Conservation (phyloP, 2,329 filamentous ascomycete species). For the Aspergillus sp. region DNA sequence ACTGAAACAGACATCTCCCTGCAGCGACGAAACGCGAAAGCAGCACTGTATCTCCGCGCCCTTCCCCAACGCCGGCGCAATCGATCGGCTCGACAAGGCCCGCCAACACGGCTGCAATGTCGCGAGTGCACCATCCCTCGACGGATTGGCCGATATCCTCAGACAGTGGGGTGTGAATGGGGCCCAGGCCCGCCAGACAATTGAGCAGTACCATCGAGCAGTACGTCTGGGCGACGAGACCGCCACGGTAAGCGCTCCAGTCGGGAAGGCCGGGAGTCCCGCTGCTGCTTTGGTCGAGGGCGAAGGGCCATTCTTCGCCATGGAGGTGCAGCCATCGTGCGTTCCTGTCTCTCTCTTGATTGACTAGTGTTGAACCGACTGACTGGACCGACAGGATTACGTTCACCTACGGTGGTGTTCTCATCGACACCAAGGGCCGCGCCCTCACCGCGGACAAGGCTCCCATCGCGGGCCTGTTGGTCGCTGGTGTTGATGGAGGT, state of each 20-base stretch:
- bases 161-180: conserved; percentile 14
- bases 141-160: conserved; percentile 10
- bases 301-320: conserved; percentile 17
- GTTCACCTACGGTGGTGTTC: conserved; percentile 20
- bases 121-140: conserved; percentile 10
- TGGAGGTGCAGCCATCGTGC: conserved; percentile 21
- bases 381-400: conserved; percentile 12
- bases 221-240: conserved; percentile 6
- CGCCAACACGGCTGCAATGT: conserved; percentile 18
- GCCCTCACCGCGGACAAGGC: conserved; percentile 14
- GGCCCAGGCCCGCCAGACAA: conserved; percentile 9
- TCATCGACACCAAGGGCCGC: conserved; percentile 13
- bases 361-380: background rate
- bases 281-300: conserved; percentile 14
- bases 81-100: conserved; percentile 18
- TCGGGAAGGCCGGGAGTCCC: conserved; percentile 8
- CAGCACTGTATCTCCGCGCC: conserved; percentile 13
- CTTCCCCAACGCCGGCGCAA: conserved; percentile 17
- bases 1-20: background rate
- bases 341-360: background rate
- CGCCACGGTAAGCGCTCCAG: conserved; percentile 8
- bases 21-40: conserved; percentile 14
- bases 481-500: conserved; percentile 19
- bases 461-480: conserved; percentile 12
- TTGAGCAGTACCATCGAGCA: conserved; percentile 13